Evolutionary conservation across 805 yeast genomes (phyloP), one percentile per base, ranked within the genome.

Genomic region (Candida xiaguanensis): DNA sequence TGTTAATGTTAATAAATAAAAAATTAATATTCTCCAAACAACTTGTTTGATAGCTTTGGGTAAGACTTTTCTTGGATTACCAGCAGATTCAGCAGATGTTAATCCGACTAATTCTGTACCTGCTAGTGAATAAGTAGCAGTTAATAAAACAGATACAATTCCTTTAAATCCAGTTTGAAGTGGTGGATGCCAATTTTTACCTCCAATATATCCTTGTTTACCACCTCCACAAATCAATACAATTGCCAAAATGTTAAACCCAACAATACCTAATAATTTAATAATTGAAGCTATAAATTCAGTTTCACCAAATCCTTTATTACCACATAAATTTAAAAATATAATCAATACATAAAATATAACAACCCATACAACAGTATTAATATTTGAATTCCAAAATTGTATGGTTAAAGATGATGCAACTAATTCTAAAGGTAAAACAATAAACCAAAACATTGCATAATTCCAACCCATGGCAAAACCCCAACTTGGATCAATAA

Each of bases 391-490:
- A 5, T 60, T 51, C 73, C 73, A 67, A 44, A 62, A 67, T 26
- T 61, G 54, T 36, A 67, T 67, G 24, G 70, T 60, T 40, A 67
- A 50, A 18, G 72, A 63, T 14, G 65, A 55, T 1, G 73, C 73
- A 37, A 67, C 72, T 35, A 67, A 53, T 46, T 67, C 73, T 34
- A 66, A 52, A 2, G 73, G 72, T 40, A 65, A 49, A 23, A 67
- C 72, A 20, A 67, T 53, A n/a, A 65, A 65, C 72, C 72, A 67
- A 46, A 66, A 67, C 31, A 64, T 41, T 18, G 72, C 69, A 45
- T 67, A 67, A 53, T 67, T 67, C 67, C 68, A 65, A 13, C 70
- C 73, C 39, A 59, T 63, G n/a, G 73, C 73, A 44, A 66, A 67
- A 5, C 73, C 73, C 59, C 67, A 65, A 15, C 70, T 63, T 1